phyloP scores from a whole-genome alignment of 306 rosid genomes.

The Quercus cerris region DNA sequence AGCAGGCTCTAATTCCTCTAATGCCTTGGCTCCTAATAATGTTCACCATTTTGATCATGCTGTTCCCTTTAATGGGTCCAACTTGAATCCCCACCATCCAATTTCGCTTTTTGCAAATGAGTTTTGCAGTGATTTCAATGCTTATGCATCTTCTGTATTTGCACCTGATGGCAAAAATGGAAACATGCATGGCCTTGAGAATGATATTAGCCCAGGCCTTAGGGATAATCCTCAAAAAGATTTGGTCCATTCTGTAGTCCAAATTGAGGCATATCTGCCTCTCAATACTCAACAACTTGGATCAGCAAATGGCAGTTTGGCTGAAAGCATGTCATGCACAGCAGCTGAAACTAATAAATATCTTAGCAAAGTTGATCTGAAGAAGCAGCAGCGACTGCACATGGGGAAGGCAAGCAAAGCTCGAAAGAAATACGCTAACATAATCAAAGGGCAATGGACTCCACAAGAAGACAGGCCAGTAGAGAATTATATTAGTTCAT shows the following conservation, averaged over 20 bases:
- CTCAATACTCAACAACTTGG: constrained; percentile 14
- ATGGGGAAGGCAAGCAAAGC: constrained; percentile 3
- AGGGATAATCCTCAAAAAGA: constrained; percentile 18
- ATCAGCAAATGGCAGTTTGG: background rate
- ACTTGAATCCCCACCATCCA: constrained; percentile 1
- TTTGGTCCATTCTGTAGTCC: background rate
- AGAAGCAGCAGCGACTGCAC: constrained; percentile 3
- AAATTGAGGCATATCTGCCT: background rate
- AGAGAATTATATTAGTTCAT: background rate
- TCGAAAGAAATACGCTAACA: constrained; percentile 2
- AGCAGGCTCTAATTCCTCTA: constrained; percentile 3
- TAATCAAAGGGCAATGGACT: constrained; percentile 72
- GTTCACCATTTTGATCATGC: constrained; percentile 1
- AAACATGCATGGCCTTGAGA: constrained; percentile 3
- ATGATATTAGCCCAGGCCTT: background rate
- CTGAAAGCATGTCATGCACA: constrained; percentile 1
- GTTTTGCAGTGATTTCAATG: background rate
- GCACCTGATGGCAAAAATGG: constrained; percentile 17
- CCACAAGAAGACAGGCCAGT: constrained; percentile 59
- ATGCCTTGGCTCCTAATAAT: constrained; percentile 17
- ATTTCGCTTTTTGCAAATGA: constrained; percentile 9
- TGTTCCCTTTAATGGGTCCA: constrained; percentile 8
- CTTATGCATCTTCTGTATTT: background rate
- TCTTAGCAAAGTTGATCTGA: background rate
- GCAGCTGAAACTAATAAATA: background rate